phyloP scores from a whole-genome alignment of 2,329 filamentous ascomycete species.

The Talaromyces sp. region DNA sequence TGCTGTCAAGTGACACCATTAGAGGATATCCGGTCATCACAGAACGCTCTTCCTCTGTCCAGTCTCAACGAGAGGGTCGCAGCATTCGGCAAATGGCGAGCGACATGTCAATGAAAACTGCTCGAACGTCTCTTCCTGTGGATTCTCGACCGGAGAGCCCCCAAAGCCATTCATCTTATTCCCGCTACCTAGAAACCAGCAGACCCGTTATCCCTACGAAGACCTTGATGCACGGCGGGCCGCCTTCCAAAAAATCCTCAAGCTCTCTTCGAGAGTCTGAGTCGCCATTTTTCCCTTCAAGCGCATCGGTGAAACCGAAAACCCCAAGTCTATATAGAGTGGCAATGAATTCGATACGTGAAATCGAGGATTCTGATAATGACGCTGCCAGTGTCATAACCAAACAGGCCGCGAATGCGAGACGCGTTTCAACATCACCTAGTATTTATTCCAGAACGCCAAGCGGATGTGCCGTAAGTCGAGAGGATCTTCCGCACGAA shows the following conservation, averaged over 20 bases:
- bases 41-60: conserved; percentile 23
- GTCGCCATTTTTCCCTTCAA: conserved; percentile 19
- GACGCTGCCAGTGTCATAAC: conserved; percentile 19
- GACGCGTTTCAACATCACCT: conserved; percentile 24
- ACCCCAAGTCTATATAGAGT: conserved; percentile 20
- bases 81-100: conserved; percentile 31
- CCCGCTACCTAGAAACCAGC: conserved; percentile 4
- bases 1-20: conserved; percentile 25
- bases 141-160: conserved; percentile 10
- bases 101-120: conserved; percentile 24
- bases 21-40: conserved; percentile 26
- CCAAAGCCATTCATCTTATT: conserved; percentile 7
- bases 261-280: conserved; percentile 10
- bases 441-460: conserved; percentile 42
- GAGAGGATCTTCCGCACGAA: conserved; percentile 8
- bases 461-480: conserved; percentile 26
- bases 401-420: conserved; percentile 2
- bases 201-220: conserved; percentile 16
- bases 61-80: conserved; percentile 20
- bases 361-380: conserved; percentile 16
- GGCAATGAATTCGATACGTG: conserved; percentile 14
- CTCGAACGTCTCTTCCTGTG: conserved; percentile 28
- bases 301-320: conserved; percentile 15
- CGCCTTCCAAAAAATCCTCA: conserved; percentile 12
- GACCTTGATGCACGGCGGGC: conserved; percentile 4